A percentile compares a stretch with the other conserved stretches of the same genome.
phyloP scores from a whole-genome alignment of 2,329 filamentous ascomycete genomes.

The Metarhizium album region DNA sequence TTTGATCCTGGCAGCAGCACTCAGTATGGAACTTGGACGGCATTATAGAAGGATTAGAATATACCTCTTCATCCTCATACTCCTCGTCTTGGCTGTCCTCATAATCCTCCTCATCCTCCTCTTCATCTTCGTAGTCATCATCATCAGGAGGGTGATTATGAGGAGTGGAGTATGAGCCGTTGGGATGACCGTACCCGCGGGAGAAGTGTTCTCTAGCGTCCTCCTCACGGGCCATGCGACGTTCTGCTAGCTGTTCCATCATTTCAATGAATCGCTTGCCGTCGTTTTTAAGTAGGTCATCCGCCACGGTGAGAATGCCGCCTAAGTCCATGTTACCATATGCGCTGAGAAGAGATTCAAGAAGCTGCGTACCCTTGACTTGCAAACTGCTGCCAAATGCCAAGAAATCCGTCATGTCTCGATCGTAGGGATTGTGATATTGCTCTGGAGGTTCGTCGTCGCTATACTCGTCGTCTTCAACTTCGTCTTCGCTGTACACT shows the following conservation, averaged over 20 bases:
- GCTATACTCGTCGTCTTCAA: slow-evolving; percentile 49
- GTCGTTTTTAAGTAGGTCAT: slow-evolving; percentile 97
- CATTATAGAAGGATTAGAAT: slow-evolving; percentile 30
- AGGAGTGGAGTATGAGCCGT: slow-evolving; percentile 45
- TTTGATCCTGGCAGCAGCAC: slow-evolving; percentile 62
- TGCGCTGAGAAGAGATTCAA: slow-evolving; percentile 31
- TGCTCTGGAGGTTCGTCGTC: slow-evolving; percentile 60
- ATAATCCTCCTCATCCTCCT: slow-evolving; percentile 50
- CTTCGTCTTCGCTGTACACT: slow-evolving; percentile 39
- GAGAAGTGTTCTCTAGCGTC: slow-evolving; percentile 58
- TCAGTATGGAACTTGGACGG: slow-evolving; percentile 31
- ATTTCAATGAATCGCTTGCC: slow-evolving; percentile 99
- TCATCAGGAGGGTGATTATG: slow-evolving; percentile 73
- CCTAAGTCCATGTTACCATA: slow-evolving; percentile 52
- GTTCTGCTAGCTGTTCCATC: slow-evolving; percentile 99
- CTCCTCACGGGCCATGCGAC: slow-evolving; percentile 92
- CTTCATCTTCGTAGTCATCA: slow-evolving; percentile 62
- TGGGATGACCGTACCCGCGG: slow-evolving; percentile 47
- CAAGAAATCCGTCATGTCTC: slow-evolving; percentile 76
- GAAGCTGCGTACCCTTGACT: slow-evolving; percentile 61
- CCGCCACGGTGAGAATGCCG: slow-evolving; percentile 95
- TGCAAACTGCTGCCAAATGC: slow-evolving; percentile 96
- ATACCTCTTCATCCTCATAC: slow-evolving; percentile 72
- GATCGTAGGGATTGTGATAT: slow-evolving; percentile 52
- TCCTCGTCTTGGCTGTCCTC: slow-evolving; percentile 53